Evolutionary conservation across 2,329 filamentous ascomycete species (phyloP).

Genomic region (Paramyrothecium sp.): DNA sequence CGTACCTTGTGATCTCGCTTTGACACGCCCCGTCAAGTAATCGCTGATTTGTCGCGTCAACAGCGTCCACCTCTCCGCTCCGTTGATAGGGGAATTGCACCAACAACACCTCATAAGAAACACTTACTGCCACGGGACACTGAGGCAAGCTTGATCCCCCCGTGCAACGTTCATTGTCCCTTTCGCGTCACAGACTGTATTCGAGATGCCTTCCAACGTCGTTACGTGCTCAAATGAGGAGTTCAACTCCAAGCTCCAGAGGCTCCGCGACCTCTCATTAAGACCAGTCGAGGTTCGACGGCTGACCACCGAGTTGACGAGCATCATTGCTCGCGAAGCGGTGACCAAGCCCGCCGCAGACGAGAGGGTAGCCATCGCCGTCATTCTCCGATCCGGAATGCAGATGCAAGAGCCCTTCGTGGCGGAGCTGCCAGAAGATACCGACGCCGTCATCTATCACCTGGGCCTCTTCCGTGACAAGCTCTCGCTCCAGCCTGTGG

Average conservation of each 20-base stretch:
- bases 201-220: neutral
- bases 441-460: constrained; percentile 50
- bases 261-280: constrained; percentile 12
- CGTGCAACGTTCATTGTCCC: neutral
- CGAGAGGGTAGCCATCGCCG: constrained; percentile 26
- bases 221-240: neutral
- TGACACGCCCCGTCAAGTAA: too few species aligned
- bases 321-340: constrained; percentile 17
- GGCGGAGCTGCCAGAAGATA: constrained; percentile 18
- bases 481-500: constrained; percentile 56
- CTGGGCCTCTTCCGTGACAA: constrained; percentile 50
- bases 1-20: too few species aligned
- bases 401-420: constrained; percentile 35
- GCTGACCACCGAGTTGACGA: constrained; percentile 18
- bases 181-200: neutral
- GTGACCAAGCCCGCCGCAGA: constrained; percentile 12
- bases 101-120: neutral
- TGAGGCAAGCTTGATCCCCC: neutral
- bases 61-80: too few species aligned
- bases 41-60: too few species aligned
- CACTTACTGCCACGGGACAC: neutral
- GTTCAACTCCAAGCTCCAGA: constrained; percentile 2
- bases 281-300: constrained; percentile 13
- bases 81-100: neutral
- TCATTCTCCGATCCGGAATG: constrained; percentile 34